These are phyloP conservation scores for Limonomyces culmigenus DNA, from an alignment of 1,284 basidiomycete genomes.

Conservation along the genomic window DNA sequence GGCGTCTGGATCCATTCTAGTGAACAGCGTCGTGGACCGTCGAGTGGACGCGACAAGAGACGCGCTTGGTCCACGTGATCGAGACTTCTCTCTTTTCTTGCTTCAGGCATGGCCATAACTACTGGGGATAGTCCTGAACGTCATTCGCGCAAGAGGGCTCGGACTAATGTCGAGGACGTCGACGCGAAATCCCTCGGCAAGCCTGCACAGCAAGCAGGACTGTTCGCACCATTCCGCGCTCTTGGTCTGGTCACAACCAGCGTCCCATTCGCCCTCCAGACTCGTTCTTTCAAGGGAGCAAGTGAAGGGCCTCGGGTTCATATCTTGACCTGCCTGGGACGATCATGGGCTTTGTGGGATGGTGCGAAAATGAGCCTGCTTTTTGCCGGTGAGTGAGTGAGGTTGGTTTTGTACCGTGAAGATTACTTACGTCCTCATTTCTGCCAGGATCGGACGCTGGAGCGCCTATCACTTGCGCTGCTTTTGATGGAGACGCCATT, in stretches of 20 bases:
- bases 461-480: constrained; percentile 59
- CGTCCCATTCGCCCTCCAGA: constrained; percentile 81
- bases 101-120: background rate
- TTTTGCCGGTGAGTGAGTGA: constrained; percentile 66
- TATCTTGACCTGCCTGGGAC: constrained; percentile 79
- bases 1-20: constrained; percentile 14
- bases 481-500: constrained; percentile 75
- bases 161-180: constrained; percentile 10
- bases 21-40: too few relatives aligned
- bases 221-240: constrained; percentile 93
- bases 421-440: constrained; percentile 2
- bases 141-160: constrained; percentile 12
- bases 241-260: constrained; percentile 87
- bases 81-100: background rate
- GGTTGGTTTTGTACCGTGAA: background rate
- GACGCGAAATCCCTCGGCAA: constrained; percentile 9
- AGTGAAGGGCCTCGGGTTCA: constrained; percentile 70
- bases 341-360: constrained; percentile 94
- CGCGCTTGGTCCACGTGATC: background rate
- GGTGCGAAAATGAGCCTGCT: constrained; percentile 83
- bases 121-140: background rate
- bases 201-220: constrained; percentile 22
- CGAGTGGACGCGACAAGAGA: background rate
- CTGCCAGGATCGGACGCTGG: constrained; percentile 60
- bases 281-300: constrained; percentile 75